Conservation (phyloP, 2,329 filamentous ascomycete species). For the Teratosphaeria zuluensis region DNA sequence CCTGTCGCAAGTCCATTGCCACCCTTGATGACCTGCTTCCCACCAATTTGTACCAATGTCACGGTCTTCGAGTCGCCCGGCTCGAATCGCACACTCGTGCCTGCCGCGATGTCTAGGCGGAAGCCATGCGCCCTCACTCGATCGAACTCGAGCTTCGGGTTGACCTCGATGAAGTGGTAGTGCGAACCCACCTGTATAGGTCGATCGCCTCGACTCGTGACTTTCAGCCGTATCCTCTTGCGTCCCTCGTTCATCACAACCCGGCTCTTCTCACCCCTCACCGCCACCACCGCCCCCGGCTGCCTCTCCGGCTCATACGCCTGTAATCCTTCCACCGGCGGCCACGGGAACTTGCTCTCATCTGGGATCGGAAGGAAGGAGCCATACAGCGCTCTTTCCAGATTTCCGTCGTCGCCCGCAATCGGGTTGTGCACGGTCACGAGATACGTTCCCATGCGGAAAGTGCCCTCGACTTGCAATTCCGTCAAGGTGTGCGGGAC, state of each 20-base stretch:
- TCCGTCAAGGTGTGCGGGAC: constrained; percentile 71
- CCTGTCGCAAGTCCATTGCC: constrained; percentile 75
- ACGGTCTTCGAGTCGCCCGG: constrained; percentile 88
- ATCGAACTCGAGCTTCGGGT: constrained; percentile 82
- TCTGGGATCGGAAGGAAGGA: constrained; percentile 78
- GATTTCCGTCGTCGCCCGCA: constrained; percentile 69
- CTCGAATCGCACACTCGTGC: constrained; percentile 88
- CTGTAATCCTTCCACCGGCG: constrained; percentile 45
- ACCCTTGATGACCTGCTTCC: constrained; percentile 67
- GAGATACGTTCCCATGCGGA: constrained; percentile 80
- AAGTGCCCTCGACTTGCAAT: constrained; percentile 91
- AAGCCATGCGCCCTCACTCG: constrained; percentile 72
- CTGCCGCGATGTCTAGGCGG: constrained; percentile 79
- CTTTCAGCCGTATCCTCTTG: constrained; percentile 61
- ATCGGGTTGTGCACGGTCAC: constrained; percentile 92
- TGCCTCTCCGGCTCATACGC: constrained; percentile 37
- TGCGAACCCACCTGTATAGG: constrained; percentile 88
- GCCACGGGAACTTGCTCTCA: constrained; percentile 44
- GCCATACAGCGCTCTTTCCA: constrained; percentile 80
- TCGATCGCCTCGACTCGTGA: constrained; percentile 79
- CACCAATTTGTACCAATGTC: constrained; percentile 78
- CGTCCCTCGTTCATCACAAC: constrained; percentile 66
- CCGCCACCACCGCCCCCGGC: constrained; percentile 70
- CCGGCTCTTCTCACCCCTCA: constrained; percentile 51
- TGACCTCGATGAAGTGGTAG: constrained; percentile 94